These are phyloP conservation scores for Sanghuangporus sanghuang DNA, from an alignment of 1,284 basidiomycete species.

Conservation along the genomic window DNA sequence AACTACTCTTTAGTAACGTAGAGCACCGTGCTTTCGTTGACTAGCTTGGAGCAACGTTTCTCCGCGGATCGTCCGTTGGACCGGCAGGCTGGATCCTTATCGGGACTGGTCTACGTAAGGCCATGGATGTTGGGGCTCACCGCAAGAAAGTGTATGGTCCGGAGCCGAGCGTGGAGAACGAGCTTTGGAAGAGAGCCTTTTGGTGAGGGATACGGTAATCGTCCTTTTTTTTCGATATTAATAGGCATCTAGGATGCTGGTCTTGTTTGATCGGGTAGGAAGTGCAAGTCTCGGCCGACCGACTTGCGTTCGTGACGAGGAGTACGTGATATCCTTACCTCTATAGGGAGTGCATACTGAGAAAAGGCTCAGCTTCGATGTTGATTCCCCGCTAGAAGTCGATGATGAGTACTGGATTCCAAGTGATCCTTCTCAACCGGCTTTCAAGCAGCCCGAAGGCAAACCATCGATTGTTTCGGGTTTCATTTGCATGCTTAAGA, in stretches of 20 bases:
- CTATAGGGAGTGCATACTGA: background rate
- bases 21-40: background rate
- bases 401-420: constrained; percentile 83
- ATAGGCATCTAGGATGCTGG: constrained; percentile 23
- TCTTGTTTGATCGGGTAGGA: constrained; percentile 57
- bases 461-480: constrained; percentile 55
- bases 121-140: constrained; percentile 41
- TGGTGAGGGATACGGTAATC: constrained; percentile 31
- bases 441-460: constrained; percentile 60
- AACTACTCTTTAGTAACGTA: constrained; percentile 24
- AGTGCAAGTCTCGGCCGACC: constrained; percentile 69
- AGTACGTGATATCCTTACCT: constrained; percentile 42
- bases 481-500: constrained; percentile 64
- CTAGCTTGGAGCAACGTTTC: constrained; percentile 14
- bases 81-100: constrained; percentile 39
- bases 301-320: constrained; percentile 70
- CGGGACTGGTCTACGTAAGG: constrained; percentile 41
- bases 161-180: constrained; percentile 35
- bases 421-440: constrained; percentile 36
- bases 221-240: background rate
- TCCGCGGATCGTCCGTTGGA: constrained; percentile 25
- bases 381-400: constrained; percentile 74
- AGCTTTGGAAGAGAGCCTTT: constrained; percentile 49
- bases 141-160: constrained; percentile 31
- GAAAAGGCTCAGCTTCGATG: constrained; percentile 54